Base-by-base conservation (phyloP, 306 rosid genomes). In the Medicago lupulina region DNA sequence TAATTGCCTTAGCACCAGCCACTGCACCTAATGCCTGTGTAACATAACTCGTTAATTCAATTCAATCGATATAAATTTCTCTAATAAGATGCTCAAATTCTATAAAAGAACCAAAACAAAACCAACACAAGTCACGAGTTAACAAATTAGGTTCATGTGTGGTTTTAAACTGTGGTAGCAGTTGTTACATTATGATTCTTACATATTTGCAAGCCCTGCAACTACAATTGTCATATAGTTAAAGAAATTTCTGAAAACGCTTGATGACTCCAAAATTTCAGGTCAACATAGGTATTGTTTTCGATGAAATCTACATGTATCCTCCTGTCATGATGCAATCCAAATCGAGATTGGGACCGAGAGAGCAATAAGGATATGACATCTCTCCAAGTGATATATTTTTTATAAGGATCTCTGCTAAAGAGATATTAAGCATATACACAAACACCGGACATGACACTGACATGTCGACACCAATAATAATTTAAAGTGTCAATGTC, bases 1-100 rank as follows among this genome's bases (percentile, higher is more conserved):
- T 82, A 58, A 93, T 82, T 57, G 92, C 93, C 80, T 91, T 36
- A 28, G 89, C 92, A 79, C 98, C 98, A 28, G 86, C 93, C 43
- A 83, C 97, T 53, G 98, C 96, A 61, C 98, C 97, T 23, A 89
- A 71, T 5, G 92, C 93, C 98, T 91, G 82, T 25, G 46, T 31
- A 77, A 77, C 69, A 77, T 74, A 72, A 83, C 63, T 62, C 49
- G 2, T 70, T 55, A 53, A 61, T 53, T 76, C 18, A 71, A 47
- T 17, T 59, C 11, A 31, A 36, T 16, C 12, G 9, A 51, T 28
- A 43, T 13, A 69, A 58, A 9, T 18, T 69, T 80, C 71, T 43
- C 43, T 2, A 5, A 51, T 13, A 49, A 31, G 23, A 4, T 13
- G 4, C 61, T 34, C 36, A 23, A 51, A 11, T 17, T 10, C 8